Evolutionary conservation across 331 rosid genomes (phyloP), one percentile per base, ranked within the genome.

Genomic region (Rosa hybrid): DNA sequence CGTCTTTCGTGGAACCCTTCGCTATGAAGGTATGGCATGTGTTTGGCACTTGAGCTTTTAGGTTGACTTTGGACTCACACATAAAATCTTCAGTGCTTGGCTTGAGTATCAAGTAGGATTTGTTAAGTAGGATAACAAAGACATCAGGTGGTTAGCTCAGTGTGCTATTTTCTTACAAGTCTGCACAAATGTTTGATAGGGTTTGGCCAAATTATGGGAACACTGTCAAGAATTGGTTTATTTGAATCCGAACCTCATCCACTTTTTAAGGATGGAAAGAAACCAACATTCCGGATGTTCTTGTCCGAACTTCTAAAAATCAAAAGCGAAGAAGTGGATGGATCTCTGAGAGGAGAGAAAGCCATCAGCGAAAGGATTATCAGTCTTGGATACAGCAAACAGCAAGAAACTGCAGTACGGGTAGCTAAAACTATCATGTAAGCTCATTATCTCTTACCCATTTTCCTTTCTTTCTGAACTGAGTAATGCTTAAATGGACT

Each of bases 1-100:
- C 18, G 46, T 95, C 77, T 95, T 93, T 78, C 98, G 98, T 41
- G 99, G 97, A 89, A 95, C 99, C 74, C 94, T 95, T 72, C 94
- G 99, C 71, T 95, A 93, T 34, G 94, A 95, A 95, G 99, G 99
- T 83, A 90, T 78, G 94, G 11, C 62, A 25, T 62, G 42, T 63
- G 18, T 80, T n/a, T 77, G 45, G 41, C 60, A 18, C 21, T 54
- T 64, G 18, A 64, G 10, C 49, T 76, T 80, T 83, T 16, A 12
- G 23, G 3, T 67, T 71, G 20, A 68, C 13, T 49, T 80, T 57
- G 18, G 79, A 70, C 59, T 76, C 18, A 67, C 18, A 67, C 50
- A 72, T 78, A n/a, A 44, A 79, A 17, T 57, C 50, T 78, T 73
- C 27, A 39, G 68, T 71, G 54, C 59, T 49, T 41, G 3, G 21